Percentiles rank a stretch among this genome's conserved stretches.
Conservation (phyloP, 495 filamentous ascomycete genomes). For the Amphirosellinia nigrospora region DNA sequence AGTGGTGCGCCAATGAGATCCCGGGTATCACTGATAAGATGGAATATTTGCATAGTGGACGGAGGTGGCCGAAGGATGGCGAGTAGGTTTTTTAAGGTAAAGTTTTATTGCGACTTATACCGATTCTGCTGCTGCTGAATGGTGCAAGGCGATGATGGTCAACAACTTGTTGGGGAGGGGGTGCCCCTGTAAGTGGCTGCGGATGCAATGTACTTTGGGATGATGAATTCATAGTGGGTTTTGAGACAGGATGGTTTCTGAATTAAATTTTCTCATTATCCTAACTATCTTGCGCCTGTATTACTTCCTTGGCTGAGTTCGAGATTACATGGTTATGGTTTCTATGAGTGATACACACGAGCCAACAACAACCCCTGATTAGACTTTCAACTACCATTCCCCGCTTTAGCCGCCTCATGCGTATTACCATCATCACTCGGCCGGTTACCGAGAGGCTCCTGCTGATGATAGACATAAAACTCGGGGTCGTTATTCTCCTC, state of each 20-base stretch:
- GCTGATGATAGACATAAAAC: conserved; percentile 43
- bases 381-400: neutral
- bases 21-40: conserved; percentile 45
- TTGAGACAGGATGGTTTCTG: too few species aligned
- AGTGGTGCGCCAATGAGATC: conserved; percentile 46
- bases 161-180: too few species aligned
- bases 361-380: neutral
- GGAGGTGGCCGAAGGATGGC: neutral
- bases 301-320: too few species aligned
- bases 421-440: conserved; percentile 6
- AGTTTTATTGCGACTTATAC: too few species aligned
- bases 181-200: too few species aligned
- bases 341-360: neutral
- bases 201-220: too few species aligned
- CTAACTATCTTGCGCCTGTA: too few species aligned
- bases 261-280: too few species aligned
- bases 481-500: conserved; percentile 53
- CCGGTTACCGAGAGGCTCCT: conserved; percentile 12
- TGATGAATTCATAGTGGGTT: too few species aligned
- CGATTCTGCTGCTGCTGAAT: too few species aligned
- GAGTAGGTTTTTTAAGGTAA: too few species aligned
- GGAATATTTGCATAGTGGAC: neutral
- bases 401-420: neutral
- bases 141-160: too few species aligned
- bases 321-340: neutral